These are phyloP conservation scores for Globisporangium recalcitrans DNA, from an alignment of 352 stramenopile genomes.

Conservation along the genomic window DNA sequence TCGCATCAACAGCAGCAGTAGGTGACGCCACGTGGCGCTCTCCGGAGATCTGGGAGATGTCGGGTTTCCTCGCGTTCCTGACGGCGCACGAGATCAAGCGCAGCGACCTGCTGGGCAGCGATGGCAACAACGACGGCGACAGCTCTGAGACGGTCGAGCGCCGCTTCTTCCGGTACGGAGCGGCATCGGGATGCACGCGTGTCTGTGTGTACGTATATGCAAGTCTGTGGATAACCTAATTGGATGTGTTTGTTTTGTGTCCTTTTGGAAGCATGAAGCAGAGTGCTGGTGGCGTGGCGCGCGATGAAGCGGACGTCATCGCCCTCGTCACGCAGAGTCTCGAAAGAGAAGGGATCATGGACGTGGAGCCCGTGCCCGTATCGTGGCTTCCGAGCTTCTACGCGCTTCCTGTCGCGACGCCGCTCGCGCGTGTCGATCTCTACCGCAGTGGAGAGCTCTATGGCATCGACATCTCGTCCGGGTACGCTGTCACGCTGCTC, in stretches of 20 bases:
- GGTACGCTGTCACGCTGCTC: constrained; percentile 61
- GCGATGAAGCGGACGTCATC: constrained; percentile 11
- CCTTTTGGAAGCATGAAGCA: constrained; percentile 18
- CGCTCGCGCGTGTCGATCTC: constrained; percentile 38
- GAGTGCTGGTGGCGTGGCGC: not conserved
- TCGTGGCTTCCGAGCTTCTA: constrained; percentile 63
- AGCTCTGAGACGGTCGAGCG: constrained; percentile 20
- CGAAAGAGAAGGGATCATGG: constrained; percentile 7
- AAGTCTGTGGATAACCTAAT: not conserved
- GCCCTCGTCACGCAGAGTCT: constrained; percentile 3
- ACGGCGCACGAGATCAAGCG: constrained; percentile 37
- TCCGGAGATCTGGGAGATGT: constrained; percentile 30
- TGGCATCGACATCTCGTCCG: constrained; percentile 80
- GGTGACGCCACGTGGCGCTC: constrained; percentile 27
- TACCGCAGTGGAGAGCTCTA: constrained; percentile 62
- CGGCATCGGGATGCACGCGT: not conserved
- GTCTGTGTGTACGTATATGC: not conserved
- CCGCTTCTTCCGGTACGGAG: constrained; percentile 58
- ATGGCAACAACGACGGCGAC: constrained; percentile 1
- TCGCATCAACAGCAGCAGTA: not conserved
- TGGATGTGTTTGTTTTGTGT: not conserved
- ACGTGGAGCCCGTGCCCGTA: constrained; percentile 19
- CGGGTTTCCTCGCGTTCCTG: constrained; percentile 60
- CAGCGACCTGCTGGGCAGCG: constrained; percentile 32
- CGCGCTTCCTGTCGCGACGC: constrained; percentile 40